Conservation (phyloP, 164 flowering plant genomes). For the Tetracentron sinense region DNA sequence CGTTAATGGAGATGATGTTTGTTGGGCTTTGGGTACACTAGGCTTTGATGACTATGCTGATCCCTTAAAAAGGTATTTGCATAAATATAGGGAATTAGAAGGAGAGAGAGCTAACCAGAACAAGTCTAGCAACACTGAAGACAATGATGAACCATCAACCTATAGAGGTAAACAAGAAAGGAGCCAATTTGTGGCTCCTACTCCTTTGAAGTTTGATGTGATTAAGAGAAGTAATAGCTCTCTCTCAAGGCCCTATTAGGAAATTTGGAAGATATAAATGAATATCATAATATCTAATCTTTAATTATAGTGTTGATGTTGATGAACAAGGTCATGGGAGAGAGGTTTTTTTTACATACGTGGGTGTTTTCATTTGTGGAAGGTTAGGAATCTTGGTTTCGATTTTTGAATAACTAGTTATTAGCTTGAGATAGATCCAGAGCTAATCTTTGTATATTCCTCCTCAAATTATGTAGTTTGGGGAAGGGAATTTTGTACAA, state of each 20-base stretch:
- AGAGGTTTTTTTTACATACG: neutral
- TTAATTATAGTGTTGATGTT: neutral
- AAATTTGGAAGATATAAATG: slow-evolving; percentile 7
- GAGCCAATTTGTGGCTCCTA: slow-evolving; percentile 4
- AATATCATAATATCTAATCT: slow-evolving; percentile 3
- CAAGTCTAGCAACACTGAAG: slow-evolving; percentile 23
- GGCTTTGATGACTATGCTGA: slow-evolving; percentile 74
- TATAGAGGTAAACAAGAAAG: slow-evolving; percentile 13
- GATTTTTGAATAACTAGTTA: neutral
- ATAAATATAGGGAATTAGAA: slow-evolving; percentile 54
- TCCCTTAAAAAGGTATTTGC: slow-evolving; percentile 55
- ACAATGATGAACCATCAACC: slow-evolving; percentile 12
- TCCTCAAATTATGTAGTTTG: neutral
- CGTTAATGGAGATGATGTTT: slow-evolving; percentile 70
- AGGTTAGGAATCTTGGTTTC: neutral
- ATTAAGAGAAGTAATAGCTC: slow-evolving; percentile 28
- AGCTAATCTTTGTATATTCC: neutral
- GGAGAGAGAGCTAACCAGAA: slow-evolving; percentile 46
- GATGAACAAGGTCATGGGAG: neutral
- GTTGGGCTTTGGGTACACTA: slow-evolving; percentile 55
- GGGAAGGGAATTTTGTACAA: neutral
- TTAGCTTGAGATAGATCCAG: neutral
- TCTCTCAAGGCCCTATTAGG: slow-evolving; percentile 26
- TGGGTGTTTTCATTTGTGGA: neutral
- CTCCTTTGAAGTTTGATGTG: slow-evolving; percentile 22